Conservation (phyloP, 257 asterid genomes). For the Primulina eburnea region DNA sequence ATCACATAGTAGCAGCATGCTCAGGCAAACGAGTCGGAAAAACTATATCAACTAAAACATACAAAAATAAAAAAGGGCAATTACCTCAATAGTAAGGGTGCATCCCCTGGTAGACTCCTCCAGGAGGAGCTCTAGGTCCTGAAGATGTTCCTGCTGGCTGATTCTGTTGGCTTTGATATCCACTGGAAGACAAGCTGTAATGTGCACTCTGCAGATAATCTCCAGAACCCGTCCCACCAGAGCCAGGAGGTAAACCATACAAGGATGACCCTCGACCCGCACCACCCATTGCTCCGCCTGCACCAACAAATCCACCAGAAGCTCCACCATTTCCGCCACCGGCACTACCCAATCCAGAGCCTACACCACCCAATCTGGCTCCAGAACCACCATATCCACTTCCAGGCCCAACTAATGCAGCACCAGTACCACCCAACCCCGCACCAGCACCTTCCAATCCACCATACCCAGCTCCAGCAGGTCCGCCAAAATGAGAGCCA, state of each 20-base stretch:
- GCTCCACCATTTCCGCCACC: slow-evolving; percentile 32
- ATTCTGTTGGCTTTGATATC: slow-evolving; percentile 56
- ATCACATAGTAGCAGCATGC: slow-evolving; percentile 16
- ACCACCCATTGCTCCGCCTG: slow-evolving; percentile 31
- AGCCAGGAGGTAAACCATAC: slow-evolving; percentile 55
- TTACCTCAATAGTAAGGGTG: slow-evolving; percentile 80
- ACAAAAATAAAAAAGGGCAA: slow-evolving; percentile 12
- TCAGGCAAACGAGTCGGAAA: slow-evolving; percentile 11
- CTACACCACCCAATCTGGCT: slow-evolving; percentile 21
- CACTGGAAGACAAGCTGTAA: slow-evolving; percentile 47
- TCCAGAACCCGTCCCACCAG: slow-evolving; percentile 54
- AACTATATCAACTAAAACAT: background rate
- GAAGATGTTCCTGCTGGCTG: slow-evolving; percentile 50
- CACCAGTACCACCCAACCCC: slow-evolving; percentile 26
- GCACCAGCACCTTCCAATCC: slow-evolving; percentile 31
- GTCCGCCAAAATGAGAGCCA: slow-evolving; percentile 50
- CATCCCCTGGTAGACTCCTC: slow-evolving; percentile 69
- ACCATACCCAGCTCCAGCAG: slow-evolving; percentile 50
- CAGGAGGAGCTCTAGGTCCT: slow-evolving; percentile 56
- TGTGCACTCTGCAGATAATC: slow-evolving; percentile 47
- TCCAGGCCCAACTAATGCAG: background rate
- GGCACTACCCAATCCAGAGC: slow-evolving; percentile 30
- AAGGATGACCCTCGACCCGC: slow-evolving; percentile 60
- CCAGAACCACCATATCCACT: slow-evolving; percentile 32
- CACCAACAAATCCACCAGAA: slow-evolving; percentile 33